Base-by-base conservation (phyloP, 305 asterid species). In the Caryopteris hybrid region DNA sequence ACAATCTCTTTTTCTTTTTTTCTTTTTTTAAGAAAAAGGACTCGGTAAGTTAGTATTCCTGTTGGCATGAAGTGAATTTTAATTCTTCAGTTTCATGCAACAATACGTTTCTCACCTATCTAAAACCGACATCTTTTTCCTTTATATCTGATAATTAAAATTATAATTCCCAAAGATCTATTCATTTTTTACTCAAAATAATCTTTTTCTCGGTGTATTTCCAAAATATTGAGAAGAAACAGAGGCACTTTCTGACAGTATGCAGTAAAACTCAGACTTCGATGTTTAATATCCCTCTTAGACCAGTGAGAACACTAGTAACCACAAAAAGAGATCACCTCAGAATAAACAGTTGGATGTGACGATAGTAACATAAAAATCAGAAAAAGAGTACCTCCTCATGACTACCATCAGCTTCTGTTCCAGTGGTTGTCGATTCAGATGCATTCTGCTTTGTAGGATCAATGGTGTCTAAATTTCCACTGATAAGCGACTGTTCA, bases 321-420 rank as follows among this genome's bases (percentile, higher is more conserved):
- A 14, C 43, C 56, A 55, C 34, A 16, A 47, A 48, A 55, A 41
- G 8, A 43, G 39, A 36, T 41, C 13, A 14, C 20, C 27, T 33
- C 59, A 53, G 38, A 57, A 22, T 34, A 43, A 57, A 50, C 17
- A 55, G 12, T 20, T 17, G 8, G 48, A 41, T 42, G 70, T 18
- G 51, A 56, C 36, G 42, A 31, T 29, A 17, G 6, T 51, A 70
- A 9, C 38, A 66, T 27, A 42, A 51, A 22, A 61, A 16, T 7
- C 48, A 51, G 50, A 66, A 63, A 54, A 31, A 9, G 56, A 11
- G 52, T 78, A 90, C 97, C 96, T 78, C 83, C 59, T 74, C 74
- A 23, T 36, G 71, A 54, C 64, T 61, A 71, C 72, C 78, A 73
- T 58, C 82, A 61, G 67, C 82, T 73, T 78, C 79, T 47, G 39